Evolutionary conservation across 1,139 yeast genomes (phyloP), one percentile per base, ranked within the genome.

Genomic region (Maudiozyma humilis): DNA sequence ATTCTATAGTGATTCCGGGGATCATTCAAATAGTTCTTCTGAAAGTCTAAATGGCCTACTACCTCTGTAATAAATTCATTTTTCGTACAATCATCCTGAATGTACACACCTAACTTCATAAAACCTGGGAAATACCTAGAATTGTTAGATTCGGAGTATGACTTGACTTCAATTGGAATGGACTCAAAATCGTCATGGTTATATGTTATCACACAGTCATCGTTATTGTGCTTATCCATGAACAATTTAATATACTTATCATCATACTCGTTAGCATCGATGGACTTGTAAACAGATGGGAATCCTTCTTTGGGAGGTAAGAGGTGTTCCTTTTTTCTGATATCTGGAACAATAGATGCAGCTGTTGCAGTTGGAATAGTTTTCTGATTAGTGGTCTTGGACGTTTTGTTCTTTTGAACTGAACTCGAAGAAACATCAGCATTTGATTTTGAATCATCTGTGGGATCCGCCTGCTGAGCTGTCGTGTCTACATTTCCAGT

Each of bases 1-100:
- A 75, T 63, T 48, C 78, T 65, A 60, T 87, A 89, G 58, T 87
- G 95, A 60, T 89, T 91, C 43, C 79, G 69, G 8, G 77, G 71
- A 53, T 86, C 85, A 6, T 64, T 59, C 30, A 76, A 71, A 59
- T 88, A 89, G 52, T 75, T 76, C 18, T 71, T 70, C 50, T 79
- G 79, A 41, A 75, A 69, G 53, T 79, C 82, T 4, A 88, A 62
- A 50, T 85, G 93, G 6, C 97, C 97, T 12, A 79, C 63, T 50
- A 79, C 73, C 54, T 86, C 91, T 31, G 76, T 69, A 2, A 88
- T 64, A 3, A 76, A 70, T 1, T 79, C 73, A 29, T 74, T 76
- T 40, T 70, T 66, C 1, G 78, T 60, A 1, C 66, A 52, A 3
- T 64, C 47, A 5, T 68, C 69, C 1, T 64, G 60, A 2, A 81